Percentiles rank a stretch among this genome's conserved stretches.
These are phyloP conservation scores for Plasmodium gallinaceum DNA, from an alignment of 169 alveolate species.

Conservation along the genomic window DNA sequence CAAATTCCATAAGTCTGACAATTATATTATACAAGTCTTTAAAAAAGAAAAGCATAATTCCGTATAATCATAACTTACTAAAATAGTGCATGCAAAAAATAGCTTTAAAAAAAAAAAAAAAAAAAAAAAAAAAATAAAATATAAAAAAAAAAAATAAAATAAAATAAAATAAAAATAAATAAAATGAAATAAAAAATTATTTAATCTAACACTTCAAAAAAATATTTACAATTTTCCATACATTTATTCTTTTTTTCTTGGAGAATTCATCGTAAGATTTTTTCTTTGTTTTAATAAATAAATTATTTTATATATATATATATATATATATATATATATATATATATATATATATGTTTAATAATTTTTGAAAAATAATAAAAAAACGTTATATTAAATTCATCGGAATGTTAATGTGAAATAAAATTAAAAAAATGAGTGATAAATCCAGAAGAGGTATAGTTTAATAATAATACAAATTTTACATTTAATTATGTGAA, in stretches of 20 bases:
- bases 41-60: constrained; percentile 27
- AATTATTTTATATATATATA: constrained; percentile 30
- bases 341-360: constrained; percentile 1
- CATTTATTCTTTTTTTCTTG: not conserved
- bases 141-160: constrained; percentile 13
- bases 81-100: constrained; percentile 71
- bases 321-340: constrained; percentile 14
- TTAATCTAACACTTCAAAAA: not conserved
- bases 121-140: constrained; percentile 15
- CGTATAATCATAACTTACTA: constrained; percentile 1
- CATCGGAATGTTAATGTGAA: constrained; percentile 25
- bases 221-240: not conserved
- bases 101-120: constrained; percentile 58
- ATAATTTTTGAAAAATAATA: constrained; percentile 9
- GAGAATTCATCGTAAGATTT: not conserved
- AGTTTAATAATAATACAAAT: not conserved
- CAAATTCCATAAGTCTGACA: constrained; percentile 48
- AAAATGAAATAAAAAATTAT: constrained; percentile 16
- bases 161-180: constrained; percentile 8
- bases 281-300: not conserved
- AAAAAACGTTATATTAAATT: constrained; percentile 3
- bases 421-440: constrained; percentile 49
- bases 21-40: constrained; percentile 76
- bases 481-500: not conserved
- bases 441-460: constrained; percentile 75